Percentiles rank a stretch among this genome's conserved stretches.
Conservation (phyloP, 352 stramenopile genomes). For the Pythium dissimile region DNA sequence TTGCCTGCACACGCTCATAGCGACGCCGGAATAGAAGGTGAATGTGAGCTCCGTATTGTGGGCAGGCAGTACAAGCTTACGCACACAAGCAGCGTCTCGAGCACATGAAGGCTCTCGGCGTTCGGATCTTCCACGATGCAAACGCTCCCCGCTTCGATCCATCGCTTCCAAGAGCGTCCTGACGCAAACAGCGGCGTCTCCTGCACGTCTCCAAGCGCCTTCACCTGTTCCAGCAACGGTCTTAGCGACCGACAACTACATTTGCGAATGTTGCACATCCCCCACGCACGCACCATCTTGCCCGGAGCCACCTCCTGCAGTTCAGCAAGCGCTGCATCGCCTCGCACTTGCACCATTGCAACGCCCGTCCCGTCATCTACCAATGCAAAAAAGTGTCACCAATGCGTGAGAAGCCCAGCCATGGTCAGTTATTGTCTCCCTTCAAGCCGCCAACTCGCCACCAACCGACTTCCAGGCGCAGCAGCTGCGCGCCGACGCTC, state of each 20-base stretch:
- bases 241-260: background rate
- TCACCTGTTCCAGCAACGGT: no score
- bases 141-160: constrained; percentile 29
- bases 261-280: no score
- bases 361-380: constrained; percentile 23
- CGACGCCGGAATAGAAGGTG: no score
- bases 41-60: no score
- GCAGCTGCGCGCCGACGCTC: background rate
- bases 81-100: constrained; percentile 59
- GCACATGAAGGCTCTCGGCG: constrained; percentile 52
- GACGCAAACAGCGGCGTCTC: constrained; percentile 14
- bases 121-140: constrained; percentile 48
- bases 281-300: constrained; percentile 13
- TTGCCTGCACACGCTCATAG: background rate
- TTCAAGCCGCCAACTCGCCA: background rate
- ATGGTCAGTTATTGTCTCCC: no score
- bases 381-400: background rate
- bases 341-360: constrained; percentile 19
- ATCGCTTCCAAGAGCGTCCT: constrained; percentile 16
- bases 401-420: background rate
- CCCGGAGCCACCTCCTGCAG: constrained; percentile 1
- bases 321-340: constrained; percentile 4
- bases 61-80: background rate
- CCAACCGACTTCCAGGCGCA: constrained; percentile 18
- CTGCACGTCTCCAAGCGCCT: constrained; percentile 5